A percentile compares a stretch with the other conserved stretches of the same genome.
Conservation (phyloP, 495 filamentous ascomycete species). For the Penicillium arizonense region DNA sequence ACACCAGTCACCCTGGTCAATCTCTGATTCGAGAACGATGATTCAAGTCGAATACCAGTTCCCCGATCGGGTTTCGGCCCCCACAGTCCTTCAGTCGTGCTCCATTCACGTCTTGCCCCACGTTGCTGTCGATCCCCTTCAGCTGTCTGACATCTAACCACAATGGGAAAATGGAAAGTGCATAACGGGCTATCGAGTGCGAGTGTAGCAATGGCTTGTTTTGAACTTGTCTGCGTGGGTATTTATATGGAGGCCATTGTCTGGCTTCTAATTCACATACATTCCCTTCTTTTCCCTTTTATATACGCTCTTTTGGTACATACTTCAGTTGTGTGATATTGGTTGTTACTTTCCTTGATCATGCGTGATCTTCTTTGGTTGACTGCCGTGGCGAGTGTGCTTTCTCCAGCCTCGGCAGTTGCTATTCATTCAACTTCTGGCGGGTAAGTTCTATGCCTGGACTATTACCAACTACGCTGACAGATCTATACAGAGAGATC, state of each 20-base stretch:
- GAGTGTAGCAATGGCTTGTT: not conserved
- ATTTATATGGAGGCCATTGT: not conserved
- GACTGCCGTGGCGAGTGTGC: conserved; percentile 1
- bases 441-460: not conserved
- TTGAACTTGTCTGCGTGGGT: not conserved
- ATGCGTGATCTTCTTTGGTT: conserved; percentile 9
- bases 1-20: too few relatives aligned
- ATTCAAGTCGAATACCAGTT: not conserved
- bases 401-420: conserved; percentile 2
- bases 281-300: not conserved
- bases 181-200: not conserved
- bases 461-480: not conserved
- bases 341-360: not conserved
- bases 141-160: not conserved
- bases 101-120: not conserved
- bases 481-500: not conserved
- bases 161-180: not conserved
- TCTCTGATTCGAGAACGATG: too few relatives aligned
- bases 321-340: not conserved
- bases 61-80: not conserved
- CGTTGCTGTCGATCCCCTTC: not conserved
- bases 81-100: not conserved
- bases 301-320: not conserved
- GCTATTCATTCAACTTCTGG: not conserved
- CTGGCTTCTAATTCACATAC: not conserved